Conservation (phyloP, 345 rosid species). For the Garcia nutans region DNA sequence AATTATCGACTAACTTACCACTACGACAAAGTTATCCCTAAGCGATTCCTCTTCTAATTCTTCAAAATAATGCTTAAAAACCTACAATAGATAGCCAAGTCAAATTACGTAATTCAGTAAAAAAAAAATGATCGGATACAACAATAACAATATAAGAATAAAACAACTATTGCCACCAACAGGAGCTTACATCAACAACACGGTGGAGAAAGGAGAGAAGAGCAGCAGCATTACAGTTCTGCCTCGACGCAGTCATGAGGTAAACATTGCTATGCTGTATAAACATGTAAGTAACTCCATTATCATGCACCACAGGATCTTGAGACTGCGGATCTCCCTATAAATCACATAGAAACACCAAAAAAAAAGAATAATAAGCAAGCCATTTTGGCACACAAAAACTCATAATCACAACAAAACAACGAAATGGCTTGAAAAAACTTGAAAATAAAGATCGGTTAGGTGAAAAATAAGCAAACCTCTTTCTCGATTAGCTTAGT, state of each 20-base stretch:
- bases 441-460: slow-evolving; percentile 31
- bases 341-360: slow-evolving; percentile 14
- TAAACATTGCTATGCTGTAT: slow-evolving; percentile 89
- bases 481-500: slow-evolving; percentile 88
- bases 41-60: slow-evolving; percentile 94
- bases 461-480: slow-evolving; percentile 30
- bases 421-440: not conserved
- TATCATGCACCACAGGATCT: slow-evolving; percentile 92
- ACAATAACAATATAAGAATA: slow-evolving; percentile 5
- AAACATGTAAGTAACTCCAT: slow-evolving; percentile 92
- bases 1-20: slow-evolving; percentile 51
- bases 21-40: slow-evolving; percentile 96
- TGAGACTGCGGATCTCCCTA: slow-evolving; percentile 96
- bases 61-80: slow-evolving; percentile 96
- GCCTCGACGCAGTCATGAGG: slow-evolving; percentile 83
- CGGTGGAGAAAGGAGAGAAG: slow-evolving; percentile 86
- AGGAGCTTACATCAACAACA: slow-evolving; percentile 71
- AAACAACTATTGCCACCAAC: not conserved
- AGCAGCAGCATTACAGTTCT: slow-evolving; percentile 96
- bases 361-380: not conserved
- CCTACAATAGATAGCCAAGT: slow-evolving; percentile 31
- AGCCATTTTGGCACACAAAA: not conserved
- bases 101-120: not conserved
- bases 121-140: not conserved
- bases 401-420: not conserved